Percentiles rank a stretch among this genome's conserved stretches.
Conservation (phyloP, 768 basidiomycete genomes). For the Agaricus blazei region DNA sequence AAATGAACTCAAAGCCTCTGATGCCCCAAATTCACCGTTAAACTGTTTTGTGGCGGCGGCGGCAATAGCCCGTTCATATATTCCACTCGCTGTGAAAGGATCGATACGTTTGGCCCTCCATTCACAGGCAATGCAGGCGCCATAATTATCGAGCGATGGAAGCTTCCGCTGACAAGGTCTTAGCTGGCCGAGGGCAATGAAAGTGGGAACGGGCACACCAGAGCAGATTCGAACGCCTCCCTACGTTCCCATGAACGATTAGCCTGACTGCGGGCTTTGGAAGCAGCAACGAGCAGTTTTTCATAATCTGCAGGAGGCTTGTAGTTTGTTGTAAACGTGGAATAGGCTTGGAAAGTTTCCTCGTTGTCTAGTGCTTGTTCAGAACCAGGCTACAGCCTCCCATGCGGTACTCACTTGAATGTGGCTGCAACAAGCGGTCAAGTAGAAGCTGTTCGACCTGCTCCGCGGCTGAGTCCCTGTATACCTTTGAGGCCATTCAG, state of each 20-base stretch:
- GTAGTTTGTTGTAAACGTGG: constrained; percentile 80
- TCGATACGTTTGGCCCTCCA: constrained; percentile 57
- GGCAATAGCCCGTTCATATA: constrained; percentile 73
- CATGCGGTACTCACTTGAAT: constrained; percentile 47
- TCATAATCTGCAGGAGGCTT: constrained; percentile 78
- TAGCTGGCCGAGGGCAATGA: not conserved
- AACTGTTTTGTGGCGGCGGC: constrained; percentile 63
- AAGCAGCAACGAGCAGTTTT: constrained; percentile 65
- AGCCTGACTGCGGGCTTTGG: constrained; percentile 60
- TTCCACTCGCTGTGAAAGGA: constrained; percentile 43
- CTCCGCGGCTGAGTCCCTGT: constrained; percentile 39
- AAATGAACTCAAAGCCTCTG: constrained; percentile 54
- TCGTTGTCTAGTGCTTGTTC: constrained; percentile 53
- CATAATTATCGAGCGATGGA: constrained; percentile 55
- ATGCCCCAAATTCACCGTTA: constrained; percentile 47
- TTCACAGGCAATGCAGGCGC: constrained; percentile 59
- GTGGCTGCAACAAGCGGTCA: constrained; percentile 69
- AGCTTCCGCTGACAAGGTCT: constrained; percentile 18
- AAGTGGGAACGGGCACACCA: constrained; percentile 37
- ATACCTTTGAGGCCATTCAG: constrained; percentile 5
- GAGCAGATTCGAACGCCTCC: constrained; percentile 53
- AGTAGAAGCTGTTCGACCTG: constrained; percentile 56
- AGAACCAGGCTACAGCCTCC: not conserved
- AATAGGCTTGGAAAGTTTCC: constrained; percentile 81
- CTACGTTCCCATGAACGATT: constrained; percentile 58